Evolutionary conservation across 805 yeast genomes (phyloP).

Genomic region (Clavispora asparagi): DNA sequence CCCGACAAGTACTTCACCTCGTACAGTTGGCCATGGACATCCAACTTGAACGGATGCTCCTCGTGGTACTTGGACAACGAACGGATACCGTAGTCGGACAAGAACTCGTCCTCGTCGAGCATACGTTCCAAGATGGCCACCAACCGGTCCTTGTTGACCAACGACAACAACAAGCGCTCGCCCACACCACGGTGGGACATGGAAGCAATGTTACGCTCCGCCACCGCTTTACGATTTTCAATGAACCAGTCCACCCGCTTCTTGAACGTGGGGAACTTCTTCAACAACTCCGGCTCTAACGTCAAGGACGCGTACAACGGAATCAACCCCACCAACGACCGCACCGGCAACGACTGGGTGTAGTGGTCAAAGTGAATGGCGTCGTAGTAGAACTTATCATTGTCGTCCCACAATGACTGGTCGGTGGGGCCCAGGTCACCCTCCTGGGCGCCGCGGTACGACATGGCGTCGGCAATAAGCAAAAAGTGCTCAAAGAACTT

Average conservation of each 20-base stretch:
- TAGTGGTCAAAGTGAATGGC: slow-evolving; percentile 76
- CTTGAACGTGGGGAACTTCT: slow-evolving; percentile 75
- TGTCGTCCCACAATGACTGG: slow-evolving; percentile 82
- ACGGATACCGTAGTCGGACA: slow-evolving; percentile 80
- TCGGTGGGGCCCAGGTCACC: slow-evolving; percentile 40
- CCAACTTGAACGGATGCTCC: slow-evolving; percentile 77
- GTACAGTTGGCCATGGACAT: slow-evolving; percentile 70
- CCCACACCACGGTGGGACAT: slow-evolving; percentile 79
- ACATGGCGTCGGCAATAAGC: slow-evolving; percentile 90
- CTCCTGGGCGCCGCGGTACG: slow-evolving; percentile 46
- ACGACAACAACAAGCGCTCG: slow-evolving; percentile 70
- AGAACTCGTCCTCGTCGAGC: slow-evolving; percentile 83
- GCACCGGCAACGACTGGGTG: slow-evolving; percentile 69
- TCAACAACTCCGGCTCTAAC: slow-evolving; percentile 75
- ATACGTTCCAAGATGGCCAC: slow-evolving; percentile 68
- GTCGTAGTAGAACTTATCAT: slow-evolving; percentile 84
- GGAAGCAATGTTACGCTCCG: slow-evolving; percentile 80
- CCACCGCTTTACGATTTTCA: slow-evolving; percentile 60
- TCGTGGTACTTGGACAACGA: slow-evolving; percentile 84
- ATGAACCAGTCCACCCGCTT: slow-evolving; percentile 82
- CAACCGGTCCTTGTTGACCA: slow-evolving; percentile 77
- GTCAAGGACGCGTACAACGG: slow-evolving; percentile 89
- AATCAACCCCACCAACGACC: slow-evolving; percentile 87
- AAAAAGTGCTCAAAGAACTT: slow-evolving; percentile 91
- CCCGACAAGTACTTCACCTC: slow-evolving; percentile 76